Conservation (phyloP, 768 basidiomycete species). For the Psilocybe cyanescens region DNA sequence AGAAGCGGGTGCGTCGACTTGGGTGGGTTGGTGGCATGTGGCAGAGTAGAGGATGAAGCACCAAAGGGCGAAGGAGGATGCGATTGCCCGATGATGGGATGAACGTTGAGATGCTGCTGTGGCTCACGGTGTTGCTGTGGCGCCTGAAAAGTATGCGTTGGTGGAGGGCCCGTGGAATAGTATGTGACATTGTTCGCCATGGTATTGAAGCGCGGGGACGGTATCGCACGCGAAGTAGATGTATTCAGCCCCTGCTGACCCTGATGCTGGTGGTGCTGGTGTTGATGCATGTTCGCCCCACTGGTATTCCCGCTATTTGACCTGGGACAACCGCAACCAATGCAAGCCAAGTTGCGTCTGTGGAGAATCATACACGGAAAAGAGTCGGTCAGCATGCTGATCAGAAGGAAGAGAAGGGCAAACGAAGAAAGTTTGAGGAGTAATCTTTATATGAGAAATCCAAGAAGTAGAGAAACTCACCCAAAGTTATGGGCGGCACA, state of each 20-base stretch:
- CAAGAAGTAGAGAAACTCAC: constrained; percentile 48
- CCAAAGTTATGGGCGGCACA: constrained; percentile 88
- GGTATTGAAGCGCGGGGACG: constrained; percentile 26
- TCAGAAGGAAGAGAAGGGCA: constrained; percentile 4
- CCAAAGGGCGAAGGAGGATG: constrained; percentile 22
- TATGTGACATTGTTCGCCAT: constrained; percentile 17
- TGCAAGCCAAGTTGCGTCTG: constrained; percentile 79
- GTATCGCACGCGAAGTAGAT: constrained; percentile 20
- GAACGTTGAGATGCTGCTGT: constrained; percentile 8
- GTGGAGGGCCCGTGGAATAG: constrained; percentile 31
- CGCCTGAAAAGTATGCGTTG: constrained; percentile 10
- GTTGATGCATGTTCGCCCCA: constrained; percentile 7
- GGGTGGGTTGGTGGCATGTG: constrained; percentile 23
- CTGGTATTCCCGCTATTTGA: constrained; percentile 19
- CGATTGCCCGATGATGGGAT: constrained; percentile 17
- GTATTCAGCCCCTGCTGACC: constrained; percentile 14
- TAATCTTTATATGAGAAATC: constrained; percentile 3
- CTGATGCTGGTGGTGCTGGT: constrained; percentile 21
- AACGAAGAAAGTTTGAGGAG: constrained; percentile 11
- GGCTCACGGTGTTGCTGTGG: constrained; percentile 22
- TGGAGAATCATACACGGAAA: constrained; percentile 54
- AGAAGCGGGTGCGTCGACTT: constrained; percentile 70
- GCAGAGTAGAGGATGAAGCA: constrained; percentile 15
- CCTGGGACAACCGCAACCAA: constrained; percentile 70
- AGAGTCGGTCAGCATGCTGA: constrained; percentile 45